Base-by-base conservation (phyloP, 352 stramenopile genomes). In the Globisporangium echinulatum region DNA sequence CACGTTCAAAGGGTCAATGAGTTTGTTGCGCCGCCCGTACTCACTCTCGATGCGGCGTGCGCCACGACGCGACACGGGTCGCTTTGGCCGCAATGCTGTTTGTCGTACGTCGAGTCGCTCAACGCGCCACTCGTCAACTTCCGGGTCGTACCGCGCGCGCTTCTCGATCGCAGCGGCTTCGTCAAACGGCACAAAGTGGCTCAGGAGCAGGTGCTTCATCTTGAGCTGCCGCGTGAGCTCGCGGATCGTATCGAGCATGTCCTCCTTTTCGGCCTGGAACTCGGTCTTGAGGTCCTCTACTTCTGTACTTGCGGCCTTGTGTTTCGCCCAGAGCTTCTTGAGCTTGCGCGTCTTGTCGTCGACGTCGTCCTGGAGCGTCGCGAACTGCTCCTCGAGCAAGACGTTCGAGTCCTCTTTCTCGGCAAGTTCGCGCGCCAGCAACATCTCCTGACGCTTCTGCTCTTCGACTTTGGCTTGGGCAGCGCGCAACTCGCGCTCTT, bases 261-360 rank as follows among this genome's bases (percentile, higher is more conserved):
- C 93, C 62, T 97, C 90, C 50, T 96, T 94, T 67, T 99, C 96
- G 4, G 71, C 69, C 70, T 98, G 85, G 65, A 98, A 98, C 68
- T 98, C 95, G 37, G 74, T 66, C 59, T 96, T 85, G 15, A 98
- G 79, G 60, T 98, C 96, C 53, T 96, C 85, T 7, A 98, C 83
- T 61, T 98, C 96, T 7, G 72, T 83, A 47, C 84, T 84, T 7
- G 85, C 84, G 2, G 83, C 81, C 59, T 97, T 91, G 68, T 97
- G 96, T 71, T 98, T 98, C 14, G 70, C 71, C 79, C 82, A 97
- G 14, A 98, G 68, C 64, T 98, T 98, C 62, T 98, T 97, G 36
- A 99, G 75, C 68, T 99, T 98, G 17, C 88, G 87, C 0, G 93
- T 98, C 70, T 98, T 98, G 48, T 90, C 88, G 52, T 97, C 82